Evolutionary conservation across 176 grass and related monocot genomes (phyloP).

Genomic region (Hordeum vulgare): MorexV3_pseudomolecules_assembly NC_058520.1:581562438-581562937

Average conservation of each 20-base stretch:
- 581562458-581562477: constrained; percentile 14
- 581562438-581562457: not conserved
- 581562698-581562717: constrained; percentile 34
- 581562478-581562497: constrained; percentile 21
- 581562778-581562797: constrained; percentile 48
- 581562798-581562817: constrained; percentile 47
- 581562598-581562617: not conserved
- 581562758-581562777: not conserved
- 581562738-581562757: constrained; percentile 37
- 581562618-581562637: not conserved
- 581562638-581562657: not conserved
- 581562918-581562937: constrained; percentile 23
- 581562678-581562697: constrained; percentile 57
- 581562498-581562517: constrained; percentile 24
- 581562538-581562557: constrained; percentile 21
- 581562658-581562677: constrained; percentile 52
- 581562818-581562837: constrained; percentile 72
- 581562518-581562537: constrained; percentile 18
- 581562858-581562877: constrained; percentile 82
- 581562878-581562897: constrained; percentile 76
- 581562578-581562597: constrained; percentile 52
- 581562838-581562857: constrained; percentile 53
- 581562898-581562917: constrained; percentile 58
- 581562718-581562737: constrained; percentile 95
- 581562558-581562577: not conserved